Conservation (phyloP, 306 rosid genomes). For the Ceratonia siliqua region DNA sequence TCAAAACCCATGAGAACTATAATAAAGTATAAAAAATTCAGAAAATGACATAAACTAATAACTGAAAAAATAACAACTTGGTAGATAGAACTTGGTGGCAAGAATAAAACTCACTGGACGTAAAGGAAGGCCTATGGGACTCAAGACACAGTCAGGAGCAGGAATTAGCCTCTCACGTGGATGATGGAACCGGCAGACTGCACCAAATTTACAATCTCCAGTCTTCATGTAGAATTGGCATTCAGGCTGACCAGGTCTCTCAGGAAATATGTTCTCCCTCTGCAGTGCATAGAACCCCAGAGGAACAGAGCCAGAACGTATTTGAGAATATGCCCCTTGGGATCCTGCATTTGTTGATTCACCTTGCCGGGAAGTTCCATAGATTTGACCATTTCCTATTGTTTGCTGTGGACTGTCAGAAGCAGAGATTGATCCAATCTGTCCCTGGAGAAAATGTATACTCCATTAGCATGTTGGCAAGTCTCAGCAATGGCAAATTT, state of each 20-base stretch:
- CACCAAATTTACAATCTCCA: slow-evolving; percentile 96
- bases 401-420: slow-evolving; percentile 78
- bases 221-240: slow-evolving; percentile 98
- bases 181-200: slow-evolving; percentile 95
- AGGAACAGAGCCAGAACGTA: slow-evolving; percentile 68
- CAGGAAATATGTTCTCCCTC: slow-evolving; percentile 96
- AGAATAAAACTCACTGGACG: slow-evolving; percentile 75
- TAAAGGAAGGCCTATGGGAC: slow-evolving; percentile 91
- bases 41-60: slow-evolving; percentile 18
- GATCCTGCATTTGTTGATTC: slow-evolving; percentile 66
- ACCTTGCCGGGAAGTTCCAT: slow-evolving; percentile 69
- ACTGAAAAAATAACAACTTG: slow-evolving; percentile 22
- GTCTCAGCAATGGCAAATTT: slow-evolving; percentile 25
- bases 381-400: slow-evolving; percentile 62
- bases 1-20: slow-evolving; percentile 8
- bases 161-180: slow-evolving; percentile 89
- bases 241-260: slow-evolving; percentile 96
- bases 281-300: slow-evolving; percentile 78
- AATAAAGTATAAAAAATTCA: slow-evolving; percentile 14
- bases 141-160: slow-evolving; percentile 89
- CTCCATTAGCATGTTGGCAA: slow-evolving; percentile 33
- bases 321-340: slow-evolving; percentile 66
- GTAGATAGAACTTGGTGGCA: background rate
- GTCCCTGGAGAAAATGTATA: slow-evolving; percentile 68
- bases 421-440: slow-evolving; percentile 76